These are phyloP conservation scores for Wickerhamomyces strasburgensis DNA, from an alignment of 805 yeast genomes.

Conservation along the genomic window DNA sequence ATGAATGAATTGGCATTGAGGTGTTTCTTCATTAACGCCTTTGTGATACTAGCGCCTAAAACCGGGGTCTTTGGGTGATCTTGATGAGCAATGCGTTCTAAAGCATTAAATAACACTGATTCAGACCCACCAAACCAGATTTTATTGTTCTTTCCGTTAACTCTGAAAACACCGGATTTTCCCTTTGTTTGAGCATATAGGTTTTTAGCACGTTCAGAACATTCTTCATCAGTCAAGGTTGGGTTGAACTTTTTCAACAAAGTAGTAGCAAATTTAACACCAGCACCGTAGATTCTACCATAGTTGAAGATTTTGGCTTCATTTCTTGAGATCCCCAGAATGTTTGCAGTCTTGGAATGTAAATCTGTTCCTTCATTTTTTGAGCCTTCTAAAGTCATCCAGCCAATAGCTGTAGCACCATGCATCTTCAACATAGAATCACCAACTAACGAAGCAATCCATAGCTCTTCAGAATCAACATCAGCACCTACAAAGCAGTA, in stretches of 20 bases:
- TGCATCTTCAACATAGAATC: constrained; percentile 86
- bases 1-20: constrained; percentile 62
- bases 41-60: constrained; percentile 88
- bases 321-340: constrained; percentile 81
- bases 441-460: constrained; percentile 96
- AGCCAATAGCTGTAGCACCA: constrained; percentile 95
- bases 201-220: constrained; percentile 54
- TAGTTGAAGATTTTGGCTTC: constrained; percentile 95
- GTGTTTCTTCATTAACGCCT: constrained; percentile 65
- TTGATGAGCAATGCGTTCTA: constrained; percentile 82
- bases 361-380: constrained; percentile 89
- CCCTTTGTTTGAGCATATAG: constrained; percentile 88
- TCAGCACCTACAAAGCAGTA: constrained; percentile 96
- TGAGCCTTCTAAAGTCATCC: constrained; percentile 99
- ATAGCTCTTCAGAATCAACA: constrained; percentile 95
- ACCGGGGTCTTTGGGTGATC: constrained; percentile 84
- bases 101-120: constrained; percentile 81
- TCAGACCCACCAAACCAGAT: constrained; percentile 90
- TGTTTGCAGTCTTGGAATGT: constrained; percentile 89
- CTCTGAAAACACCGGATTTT: constrained; percentile 28
- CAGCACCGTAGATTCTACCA: constrained; percentile 98
- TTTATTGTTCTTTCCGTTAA: constrained; percentile 25
- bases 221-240: constrained; percentile 57
- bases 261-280: constrained; percentile 83
- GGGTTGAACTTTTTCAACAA: constrained; percentile 81